Evolutionary conservation across 805 yeast species (phyloP), one percentile per base, ranked within the genome.

Genomic region (Kazachstania bromeliacearum): DNA sequence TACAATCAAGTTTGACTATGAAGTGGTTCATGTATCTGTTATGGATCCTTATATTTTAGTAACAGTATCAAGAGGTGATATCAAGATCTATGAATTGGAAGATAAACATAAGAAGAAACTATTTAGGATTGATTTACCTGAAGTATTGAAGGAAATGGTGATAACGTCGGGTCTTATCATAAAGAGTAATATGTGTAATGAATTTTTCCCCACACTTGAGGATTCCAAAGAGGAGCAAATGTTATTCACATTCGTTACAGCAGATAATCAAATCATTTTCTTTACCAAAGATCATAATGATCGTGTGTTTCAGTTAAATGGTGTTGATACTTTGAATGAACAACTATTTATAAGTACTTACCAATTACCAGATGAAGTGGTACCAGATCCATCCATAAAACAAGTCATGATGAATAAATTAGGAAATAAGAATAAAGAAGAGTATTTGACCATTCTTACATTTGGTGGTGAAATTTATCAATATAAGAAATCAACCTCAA

Each of bases 401-500:
- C 85, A 82, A 55, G 67, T 80, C 0, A 69, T 79, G 55, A 59
- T 75, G 13, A 70, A 75, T 31, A 71, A 70, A 31, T 50, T 85
- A 21, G 95, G 95, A 4, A 83, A 80, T 47, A 53, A 60, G 7
- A 45, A 52, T 20, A 66, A 70, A 30, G 79, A 77, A 33, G 87
- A 82, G 46, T 76, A 76, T 53, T 55, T 87, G 39, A 68, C 85
- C 0, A 65, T 84, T 6, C 59, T 85, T 34, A 85, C 94, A 0
- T 73, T 77, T 51, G 92, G 94, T 36, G 94, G 94, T 47, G 92
- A 85, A 53, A 62, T 85, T 2, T 63, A 75, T 24, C 61, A 82
- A 34, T 87, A 85, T 55, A 76, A 75, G 46, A 61, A 77, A 24
- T 74, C 55, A 6, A 34, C 37, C 13, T 32, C 29, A 27, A 46